These are phyloP conservation scores for Salvia splendens DNA, from an alignment of 257 asterid species.

Conservation along the genomic window DNA sequence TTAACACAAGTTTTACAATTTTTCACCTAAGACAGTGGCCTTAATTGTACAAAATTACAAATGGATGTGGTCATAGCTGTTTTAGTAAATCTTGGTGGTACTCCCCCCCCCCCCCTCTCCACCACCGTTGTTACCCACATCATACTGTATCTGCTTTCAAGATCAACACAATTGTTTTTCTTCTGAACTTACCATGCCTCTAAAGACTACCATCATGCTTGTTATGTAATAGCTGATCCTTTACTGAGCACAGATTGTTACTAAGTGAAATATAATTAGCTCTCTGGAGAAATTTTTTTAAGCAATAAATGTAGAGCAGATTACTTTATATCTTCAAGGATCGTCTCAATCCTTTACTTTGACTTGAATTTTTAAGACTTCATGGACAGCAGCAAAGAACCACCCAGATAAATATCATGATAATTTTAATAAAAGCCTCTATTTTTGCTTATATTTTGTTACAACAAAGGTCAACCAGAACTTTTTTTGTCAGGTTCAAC, in stretches of 20 bases:
- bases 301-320: constrained; percentile 9
- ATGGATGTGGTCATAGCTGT: too few species aligned
- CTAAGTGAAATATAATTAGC: neutral
- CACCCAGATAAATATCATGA: neutral
- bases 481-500: too few species aligned
- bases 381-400: neutral
- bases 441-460: neutral
- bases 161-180: neutral
- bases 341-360: neutral
- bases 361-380: neutral
- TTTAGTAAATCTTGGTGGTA: too few species aligned
- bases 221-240: neutral
- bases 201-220: neutral
- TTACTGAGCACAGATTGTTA: neutral
- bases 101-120: neutral
- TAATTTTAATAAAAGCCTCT: neutral
- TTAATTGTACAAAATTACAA: neutral
- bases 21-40: neutral
- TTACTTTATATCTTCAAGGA: neutral
- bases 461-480: neutral
- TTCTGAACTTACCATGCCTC: neutral
- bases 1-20: neutral
- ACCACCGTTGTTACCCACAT: neutral
- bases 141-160: neutral
- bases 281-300: neutral